These are phyloP conservation scores for Tothia fuscella DNA, from an alignment of 2,329 filamentous ascomycete species.

Conservation along the genomic window DNA sequence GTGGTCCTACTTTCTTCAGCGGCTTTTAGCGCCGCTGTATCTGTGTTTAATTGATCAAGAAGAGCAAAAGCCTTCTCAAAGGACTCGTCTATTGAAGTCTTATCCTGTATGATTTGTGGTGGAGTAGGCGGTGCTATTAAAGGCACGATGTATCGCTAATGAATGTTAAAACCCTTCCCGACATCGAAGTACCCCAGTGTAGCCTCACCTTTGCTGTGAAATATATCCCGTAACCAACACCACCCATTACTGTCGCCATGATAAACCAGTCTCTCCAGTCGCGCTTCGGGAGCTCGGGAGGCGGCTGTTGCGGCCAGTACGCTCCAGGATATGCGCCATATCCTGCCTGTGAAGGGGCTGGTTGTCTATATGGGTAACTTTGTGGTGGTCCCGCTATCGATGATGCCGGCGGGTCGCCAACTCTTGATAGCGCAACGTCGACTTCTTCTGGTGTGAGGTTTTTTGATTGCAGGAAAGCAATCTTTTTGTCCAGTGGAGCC, in stretches of 20 bases:
- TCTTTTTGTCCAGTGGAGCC: slow-evolving; percentile 82
- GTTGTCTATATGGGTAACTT: slow-evolving; percentile 33
- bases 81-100: slow-evolving; percentile 80
- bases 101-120: slow-evolving; percentile 87
- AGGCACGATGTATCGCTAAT: slow-evolving; percentile 76
- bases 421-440: slow-evolving; percentile 67
- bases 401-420: slow-evolving; percentile 42
- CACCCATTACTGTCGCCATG: slow-evolving; percentile 90
- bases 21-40: slow-evolving; percentile 77
- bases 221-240: slow-evolving; percentile 81
- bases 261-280: slow-evolving; percentile 99
- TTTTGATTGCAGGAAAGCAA: slow-evolving; percentile 90
- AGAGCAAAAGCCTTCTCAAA: slow-evolving; percentile 87
- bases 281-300: slow-evolving; percentile 55
- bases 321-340: slow-evolving; percentile 40
- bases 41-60: slow-evolving; percentile 81
- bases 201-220: slow-evolving; percentile 64
- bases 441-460: slow-evolving; percentile 96
- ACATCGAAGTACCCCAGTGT: background rate
- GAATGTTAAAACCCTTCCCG: slow-evolving; percentile 15
- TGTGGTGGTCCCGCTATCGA: slow-evolving; percentile 33
- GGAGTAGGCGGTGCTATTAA: slow-evolving; percentile 88
- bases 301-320: slow-evolving; percentile 39
- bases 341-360: slow-evolving; percentile 24
- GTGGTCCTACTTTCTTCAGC: slow-evolving; percentile 77